Conservation (phyloP, 2,329 filamentous ascomycete genomes). For the Colletotrichum graminicola region DNA sequence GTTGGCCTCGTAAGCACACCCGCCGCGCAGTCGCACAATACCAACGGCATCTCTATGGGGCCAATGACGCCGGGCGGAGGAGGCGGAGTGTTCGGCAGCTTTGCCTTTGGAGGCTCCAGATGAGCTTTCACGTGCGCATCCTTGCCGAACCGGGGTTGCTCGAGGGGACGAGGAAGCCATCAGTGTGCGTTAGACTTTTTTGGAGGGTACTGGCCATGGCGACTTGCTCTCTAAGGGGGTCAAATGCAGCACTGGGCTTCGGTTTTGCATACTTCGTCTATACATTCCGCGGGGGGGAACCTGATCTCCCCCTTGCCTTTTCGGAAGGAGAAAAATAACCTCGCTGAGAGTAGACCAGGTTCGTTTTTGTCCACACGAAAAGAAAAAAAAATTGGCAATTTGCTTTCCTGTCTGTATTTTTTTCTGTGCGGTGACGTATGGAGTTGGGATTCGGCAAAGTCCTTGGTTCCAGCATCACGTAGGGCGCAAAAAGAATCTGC, state of each 20-base stretch:
- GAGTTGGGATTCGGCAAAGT: conserved; percentile 39
- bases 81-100: conserved; percentile 81
- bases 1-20: conserved; percentile 63
- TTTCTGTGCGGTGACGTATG: conserved; percentile 25
- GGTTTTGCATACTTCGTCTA: conserved; percentile 32
- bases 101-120: conserved; percentile 64
- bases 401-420: conserved; percentile 17
- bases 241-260: conserved; percentile 8
- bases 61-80: conserved; percentile 84
- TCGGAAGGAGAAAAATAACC: conserved; percentile 19
- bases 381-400: conserved; percentile 11
- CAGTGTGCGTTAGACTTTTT: conserved; percentile 1
- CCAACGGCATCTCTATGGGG: conserved; percentile 70
- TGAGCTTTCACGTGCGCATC: conserved; percentile 21
- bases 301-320: background rate
- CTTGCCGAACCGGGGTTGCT: background rate
- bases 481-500: conserved; percentile 21
- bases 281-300: conserved; percentile 2
- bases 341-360: conserved; percentile 13
- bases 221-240: conserved; percentile 11
- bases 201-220: conserved; percentile 24
- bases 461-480: conserved; percentile 38
- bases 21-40: conserved; percentile 65
- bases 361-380: conserved; percentile 6
- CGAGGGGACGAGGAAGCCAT: background rate